Conservation (phyloP, 2,329 filamentous ascomycete species). For the Penicillium vulpinum region DNA sequence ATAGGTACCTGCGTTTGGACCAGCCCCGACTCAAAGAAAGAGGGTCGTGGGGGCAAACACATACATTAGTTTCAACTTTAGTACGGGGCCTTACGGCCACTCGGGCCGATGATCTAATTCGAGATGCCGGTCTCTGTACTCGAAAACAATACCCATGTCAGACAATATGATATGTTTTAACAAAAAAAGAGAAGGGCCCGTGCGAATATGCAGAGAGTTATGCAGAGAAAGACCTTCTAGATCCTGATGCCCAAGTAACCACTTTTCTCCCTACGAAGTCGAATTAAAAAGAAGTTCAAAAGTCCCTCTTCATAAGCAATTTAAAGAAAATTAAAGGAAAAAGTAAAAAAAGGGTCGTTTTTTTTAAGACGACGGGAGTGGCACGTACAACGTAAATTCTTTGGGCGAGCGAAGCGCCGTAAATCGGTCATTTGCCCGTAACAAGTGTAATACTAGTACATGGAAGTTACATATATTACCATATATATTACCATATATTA, state of each 20-base stretch:
- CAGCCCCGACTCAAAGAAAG: background rate
- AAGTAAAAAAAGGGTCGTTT: background rate
- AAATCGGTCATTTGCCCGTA: slow-evolving; percentile 15
- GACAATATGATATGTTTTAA: background rate
- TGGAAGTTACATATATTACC: slow-evolving; percentile 8
- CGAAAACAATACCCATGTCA: background rate
- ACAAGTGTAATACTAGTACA: slow-evolving; percentile 10
- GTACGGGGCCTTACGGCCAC: background rate
- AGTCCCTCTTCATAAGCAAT: too few relatives aligned
- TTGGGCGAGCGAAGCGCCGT: slow-evolving; percentile 22
- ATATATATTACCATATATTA: too few relatives aligned
- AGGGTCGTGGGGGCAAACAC: background rate
- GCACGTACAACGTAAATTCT: slow-evolving; percentile 10
- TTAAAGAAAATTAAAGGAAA: background rate
- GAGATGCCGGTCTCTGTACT: slow-evolving; percentile 6
- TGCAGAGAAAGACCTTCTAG: background rate
- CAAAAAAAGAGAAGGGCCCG: background rate
- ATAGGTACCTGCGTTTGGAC: slow-evolving; percentile 14
- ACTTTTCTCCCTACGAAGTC: too few relatives aligned
- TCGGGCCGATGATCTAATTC: slow-evolving; percentile 10
- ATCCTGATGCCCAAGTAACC: background rate
- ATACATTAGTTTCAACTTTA: slow-evolving; percentile 9
- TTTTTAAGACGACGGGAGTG: slow-evolving; percentile 12
- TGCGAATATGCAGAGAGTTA: slow-evolving; percentile 7
- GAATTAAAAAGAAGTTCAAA: too few relatives aligned